Conservation (phyloP, 768 basidiomycete genomes). For the Rhodotorula paludigena region DNA sequence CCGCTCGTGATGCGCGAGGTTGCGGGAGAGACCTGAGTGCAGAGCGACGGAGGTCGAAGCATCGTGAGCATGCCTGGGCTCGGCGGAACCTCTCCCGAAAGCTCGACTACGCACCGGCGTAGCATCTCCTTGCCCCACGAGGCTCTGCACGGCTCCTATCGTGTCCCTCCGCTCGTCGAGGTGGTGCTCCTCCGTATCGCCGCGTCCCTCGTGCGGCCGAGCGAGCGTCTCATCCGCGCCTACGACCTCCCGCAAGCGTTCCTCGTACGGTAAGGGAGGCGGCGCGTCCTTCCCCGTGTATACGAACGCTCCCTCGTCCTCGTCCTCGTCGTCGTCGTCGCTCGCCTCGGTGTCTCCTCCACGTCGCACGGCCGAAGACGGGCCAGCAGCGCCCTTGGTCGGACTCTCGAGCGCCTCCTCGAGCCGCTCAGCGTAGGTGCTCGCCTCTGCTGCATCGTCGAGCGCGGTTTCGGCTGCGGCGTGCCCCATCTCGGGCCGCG, state of each 20-base stretch:
- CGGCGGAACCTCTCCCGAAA: too few relatives aligned
- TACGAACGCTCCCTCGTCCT: slow-evolving; percentile 3
- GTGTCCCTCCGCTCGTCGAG: background rate
- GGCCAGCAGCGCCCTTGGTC: background rate
- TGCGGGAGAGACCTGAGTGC: slow-evolving; percentile 24
- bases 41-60: too few relatives aligned
- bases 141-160: background rate
- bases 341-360: background rate
- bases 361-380: too few relatives aligned
- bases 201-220: background rate
- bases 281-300: slow-evolving; percentile 13
- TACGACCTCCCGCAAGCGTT: background rate
- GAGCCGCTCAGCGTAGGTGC: background rate
- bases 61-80: too few relatives aligned
- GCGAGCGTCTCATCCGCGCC: background rate
- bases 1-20: slow-evolving; percentile 39
- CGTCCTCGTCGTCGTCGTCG: background rate
- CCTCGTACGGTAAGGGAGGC: too few relatives aligned
- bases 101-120: too few relatives aligned
- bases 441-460: too few relatives aligned
- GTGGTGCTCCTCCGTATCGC: background rate
- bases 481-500: too few relatives aligned
- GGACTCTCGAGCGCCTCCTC: background rate
- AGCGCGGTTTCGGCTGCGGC: too few relatives aligned
- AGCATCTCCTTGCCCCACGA: too few relatives aligned